Evolutionary conservation across 169 alveolate genomes (phyloP).

Genomic region (Eimeria maxima): DNA sequence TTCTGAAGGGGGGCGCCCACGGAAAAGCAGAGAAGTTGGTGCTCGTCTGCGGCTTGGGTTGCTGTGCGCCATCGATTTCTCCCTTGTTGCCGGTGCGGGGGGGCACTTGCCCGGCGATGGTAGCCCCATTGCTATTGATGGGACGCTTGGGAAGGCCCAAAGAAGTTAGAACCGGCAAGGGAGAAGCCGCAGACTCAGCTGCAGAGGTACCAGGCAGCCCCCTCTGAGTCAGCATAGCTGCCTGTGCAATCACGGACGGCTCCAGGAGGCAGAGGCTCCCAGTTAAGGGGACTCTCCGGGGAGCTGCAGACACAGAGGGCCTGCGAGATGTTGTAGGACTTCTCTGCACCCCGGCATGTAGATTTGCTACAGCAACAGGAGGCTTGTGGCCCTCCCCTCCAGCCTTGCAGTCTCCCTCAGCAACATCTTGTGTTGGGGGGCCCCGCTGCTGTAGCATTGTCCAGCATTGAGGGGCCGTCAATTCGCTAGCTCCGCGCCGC

Average conservation of each 20-base stretch:
- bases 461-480: neutral
- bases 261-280: neutral
- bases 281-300: neutral
- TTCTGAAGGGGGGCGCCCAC: conserved; percentile 30
- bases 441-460: neutral
- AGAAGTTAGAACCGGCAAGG: neutral
- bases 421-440: neutral
- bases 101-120: neutral
- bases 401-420: neutral
- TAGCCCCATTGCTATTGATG: neutral
- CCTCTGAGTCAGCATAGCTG: neutral
- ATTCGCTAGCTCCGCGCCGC: neutral
- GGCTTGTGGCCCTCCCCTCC: neutral
- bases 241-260: neutral
- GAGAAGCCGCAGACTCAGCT: neutral
- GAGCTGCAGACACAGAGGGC: neutral
- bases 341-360: neutral
- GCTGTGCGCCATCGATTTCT: neutral
- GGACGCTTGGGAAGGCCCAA: neutral
- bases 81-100: neutral
- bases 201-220: neutral
- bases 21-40: neutral
- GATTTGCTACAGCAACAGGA: neutral
- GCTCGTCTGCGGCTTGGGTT: neutral
- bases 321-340: neutral